Percentiles rank a stretch among this genome's conserved stretches.
phyloP scores from a whole-genome alignment of 2,329 filamentous ascomycete genomes.

The Venturia pyrina region DNA sequence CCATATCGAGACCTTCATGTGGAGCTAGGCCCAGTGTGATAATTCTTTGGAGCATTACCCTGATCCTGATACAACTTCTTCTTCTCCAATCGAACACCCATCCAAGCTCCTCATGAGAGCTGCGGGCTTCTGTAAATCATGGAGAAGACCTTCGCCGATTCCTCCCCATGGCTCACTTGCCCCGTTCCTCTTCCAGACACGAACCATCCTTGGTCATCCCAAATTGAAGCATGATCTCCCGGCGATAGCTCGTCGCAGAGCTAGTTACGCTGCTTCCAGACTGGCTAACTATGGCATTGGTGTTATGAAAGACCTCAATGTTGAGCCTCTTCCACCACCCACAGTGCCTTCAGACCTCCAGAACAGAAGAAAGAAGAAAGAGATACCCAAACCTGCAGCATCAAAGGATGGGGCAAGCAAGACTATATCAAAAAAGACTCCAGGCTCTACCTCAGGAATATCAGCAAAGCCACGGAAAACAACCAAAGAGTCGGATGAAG shows the following conservation, averaged over 20 bases:
- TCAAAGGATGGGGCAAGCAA: neutral
- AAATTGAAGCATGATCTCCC: neutral
- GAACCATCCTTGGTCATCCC: conserved; percentile 4
- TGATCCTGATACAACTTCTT: too few relatives aligned
- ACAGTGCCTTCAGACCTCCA: neutral
- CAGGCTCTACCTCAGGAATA: neutral
- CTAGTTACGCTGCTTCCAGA: neutral
- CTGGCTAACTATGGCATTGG: neutral
- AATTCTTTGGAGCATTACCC: neutral
- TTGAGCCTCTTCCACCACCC: neutral
- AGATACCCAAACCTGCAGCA: neutral
- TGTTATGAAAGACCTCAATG: neutral
- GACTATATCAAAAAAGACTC: neutral
- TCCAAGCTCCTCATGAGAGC: conserved; percentile 1
- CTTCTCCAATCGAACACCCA: neutral
- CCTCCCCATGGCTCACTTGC: neutral
- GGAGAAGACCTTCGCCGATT: neutral
- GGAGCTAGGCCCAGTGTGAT: neutral
- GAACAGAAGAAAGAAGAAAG: neutral
- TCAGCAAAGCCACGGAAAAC: neutral
- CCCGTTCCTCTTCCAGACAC: conserved; percentile 13
- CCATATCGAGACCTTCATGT: neutral
- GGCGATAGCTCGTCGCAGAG: neutral
- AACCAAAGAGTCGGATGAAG: neutral
- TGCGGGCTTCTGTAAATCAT: neutral